Base-by-base conservation (phyloP, 495 filamentous ascomycete genomes). In the Diplogelasinospora grovesii region DNA sequence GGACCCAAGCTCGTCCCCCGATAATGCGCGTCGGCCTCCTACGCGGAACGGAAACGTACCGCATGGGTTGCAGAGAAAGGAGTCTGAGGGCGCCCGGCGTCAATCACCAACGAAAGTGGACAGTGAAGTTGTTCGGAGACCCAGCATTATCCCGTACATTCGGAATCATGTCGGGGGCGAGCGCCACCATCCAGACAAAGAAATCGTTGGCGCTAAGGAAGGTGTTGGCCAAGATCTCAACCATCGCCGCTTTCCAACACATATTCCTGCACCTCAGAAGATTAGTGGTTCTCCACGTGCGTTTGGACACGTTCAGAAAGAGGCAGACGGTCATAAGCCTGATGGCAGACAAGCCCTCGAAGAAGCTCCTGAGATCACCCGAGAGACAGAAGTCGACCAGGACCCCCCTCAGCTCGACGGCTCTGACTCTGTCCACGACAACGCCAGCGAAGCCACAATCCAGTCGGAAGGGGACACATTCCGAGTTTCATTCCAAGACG, bases 331-430 rank as follows among this genome's bases (percentile, higher is more conserved):
- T 40, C 32, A 45, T 34, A 44, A 41, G 6, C 22, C 27, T 36
- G 44, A 28, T 40, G 21, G 19, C 34, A 53, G 47, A 45, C 48
- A 53, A 53, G 45, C 41, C 35, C 37, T 39, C 1, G 23, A 24
- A 11, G 50, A 22, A 28, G 42, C 52, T 19, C 41, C 43, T 11
- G 50, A 47, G 18, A 53, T 45, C 14, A 35, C 43, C 13, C 46
- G 39, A 9, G 46, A 53, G 14, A 52, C 53, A 11, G 50, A 49
- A 18, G 33, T 29, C 33, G 25, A 40, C 19, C 29, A 32, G 14
- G 35, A 38, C 8, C 49, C 41, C 10, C 39, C 42, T 14, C 31
- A 24, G 4, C 39, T 36, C 33, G 45, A 50, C 16, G 45, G 10
- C 16, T 45, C 45, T 10, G 46, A 48, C 4, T 19, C 22, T 13